A percentile compares a stretch with the other conserved stretches of the same genome.
These are phyloP conservation scores for Flaveria brownii DNA, from an alignment of 129 eudicot species.

Conservation along the genomic window DNA sequence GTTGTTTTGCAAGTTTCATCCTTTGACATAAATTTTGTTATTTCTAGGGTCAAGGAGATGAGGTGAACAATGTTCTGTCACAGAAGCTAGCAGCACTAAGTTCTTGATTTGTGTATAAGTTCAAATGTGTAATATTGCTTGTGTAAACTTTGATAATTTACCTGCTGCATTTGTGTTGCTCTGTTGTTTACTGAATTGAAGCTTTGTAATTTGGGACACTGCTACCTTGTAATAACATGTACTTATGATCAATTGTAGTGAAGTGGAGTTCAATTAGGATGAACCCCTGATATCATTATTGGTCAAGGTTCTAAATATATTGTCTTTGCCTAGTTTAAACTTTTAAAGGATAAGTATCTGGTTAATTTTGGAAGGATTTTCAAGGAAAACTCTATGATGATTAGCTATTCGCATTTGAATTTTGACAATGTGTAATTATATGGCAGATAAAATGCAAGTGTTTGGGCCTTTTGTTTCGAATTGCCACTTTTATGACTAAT, in stretches of 20 bases:
- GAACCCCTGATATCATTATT: not conserved
- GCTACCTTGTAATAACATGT: conserved; percentile 26
- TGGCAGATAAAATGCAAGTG: too few species aligned
- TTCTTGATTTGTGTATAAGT: conserved; percentile 31
- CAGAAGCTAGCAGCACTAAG: conserved; percentile 52
- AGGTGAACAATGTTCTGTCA: conserved; percentile 47
- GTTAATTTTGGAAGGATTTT: too few species aligned
- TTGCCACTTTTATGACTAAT: too few species aligned
- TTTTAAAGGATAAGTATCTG: too few species aligned
- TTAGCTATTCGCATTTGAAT: too few species aligned
- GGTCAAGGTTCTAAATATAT: not conserved
- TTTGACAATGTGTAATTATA: too few species aligned
- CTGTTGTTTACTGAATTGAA: conserved; percentile 26
- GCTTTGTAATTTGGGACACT: conserved; percentile 27
- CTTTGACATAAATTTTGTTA: not conserved
- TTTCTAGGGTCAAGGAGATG: conserved; percentile 49
- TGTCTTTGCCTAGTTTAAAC: not conserved
- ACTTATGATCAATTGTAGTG: not conserved
- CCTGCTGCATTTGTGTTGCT: conserved; percentile 14
- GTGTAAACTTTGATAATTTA: conserved; percentile 11
- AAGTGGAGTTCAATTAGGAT: not conserved
- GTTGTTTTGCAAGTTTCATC: not conserved
- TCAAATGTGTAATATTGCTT: conserved; percentile 25
- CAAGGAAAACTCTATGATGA: too few species aligned
- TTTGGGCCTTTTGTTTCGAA: too few species aligned